Percentiles rank a stretch among this genome's conserved stretches.
Evolutionary conservation across 2,329 filamentous ascomycete genomes (phyloP).

Genomic region (Colletotrichum theobromicola): DNA sequence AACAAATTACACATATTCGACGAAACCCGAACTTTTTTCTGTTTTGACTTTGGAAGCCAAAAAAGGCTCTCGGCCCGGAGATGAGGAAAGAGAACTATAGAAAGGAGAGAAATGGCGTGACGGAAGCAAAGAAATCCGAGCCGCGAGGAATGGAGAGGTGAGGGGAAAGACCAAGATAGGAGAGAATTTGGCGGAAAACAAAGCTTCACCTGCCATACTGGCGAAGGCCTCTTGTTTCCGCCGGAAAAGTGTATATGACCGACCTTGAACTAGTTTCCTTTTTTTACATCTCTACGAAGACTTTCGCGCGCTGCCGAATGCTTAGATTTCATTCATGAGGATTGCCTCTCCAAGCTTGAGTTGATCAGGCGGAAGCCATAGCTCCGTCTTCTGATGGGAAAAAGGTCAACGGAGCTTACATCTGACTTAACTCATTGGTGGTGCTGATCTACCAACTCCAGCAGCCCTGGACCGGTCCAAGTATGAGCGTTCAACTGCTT

Average conservation of each 20-base stretch:
- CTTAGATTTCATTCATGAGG: conserved; percentile 17
- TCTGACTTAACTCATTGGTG: not conserved
- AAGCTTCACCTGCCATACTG: conserved; percentile 5
- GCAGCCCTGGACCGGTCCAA: not conserved
- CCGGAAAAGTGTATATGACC: conserved; percentile 35
- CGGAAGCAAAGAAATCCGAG: conserved; percentile 14
- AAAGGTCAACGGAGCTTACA: not conserved
- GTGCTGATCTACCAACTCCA: not conserved
- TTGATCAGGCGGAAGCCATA: not conserved
- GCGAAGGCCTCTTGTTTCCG: not conserved
- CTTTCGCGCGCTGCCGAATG: conserved; percentile 14
- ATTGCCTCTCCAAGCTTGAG: not conserved
- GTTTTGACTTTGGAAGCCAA: not conserved
- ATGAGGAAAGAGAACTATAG: conserved; percentile 1
- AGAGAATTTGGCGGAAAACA: conserved; percentile 7
- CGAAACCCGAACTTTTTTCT: not conserved
- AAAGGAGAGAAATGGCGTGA: not conserved
- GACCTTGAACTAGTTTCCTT: conserved; percentile 24
- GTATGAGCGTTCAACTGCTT: not conserved
- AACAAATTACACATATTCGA: not conserved
- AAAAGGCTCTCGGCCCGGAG: not conserved
- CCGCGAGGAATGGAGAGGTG: not conserved
- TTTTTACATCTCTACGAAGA: conserved; percentile 26
- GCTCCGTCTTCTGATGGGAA: not conserved
- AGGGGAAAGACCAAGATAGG: conserved; percentile 11